These are phyloP conservation scores for Dalbergia cultrata DNA, from an alignment of 306 rosid species.

Conservation along the genomic window DNA sequence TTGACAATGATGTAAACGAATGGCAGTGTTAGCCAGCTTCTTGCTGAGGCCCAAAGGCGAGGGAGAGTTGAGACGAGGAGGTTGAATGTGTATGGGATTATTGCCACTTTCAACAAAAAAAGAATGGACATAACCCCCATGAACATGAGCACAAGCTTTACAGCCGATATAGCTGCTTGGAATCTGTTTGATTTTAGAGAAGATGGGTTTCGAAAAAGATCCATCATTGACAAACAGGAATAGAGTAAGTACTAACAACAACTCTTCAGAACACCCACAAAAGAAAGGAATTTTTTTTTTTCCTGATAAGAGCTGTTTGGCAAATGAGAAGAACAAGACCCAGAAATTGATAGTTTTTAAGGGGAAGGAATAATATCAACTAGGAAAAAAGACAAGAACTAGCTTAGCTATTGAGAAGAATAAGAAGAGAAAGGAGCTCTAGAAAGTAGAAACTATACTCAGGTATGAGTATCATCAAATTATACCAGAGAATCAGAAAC, in stretches of 20 bases:
- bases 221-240: conserved; percentile 43
- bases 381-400: conserved; percentile 33
- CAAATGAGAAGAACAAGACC: conserved; percentile 21
- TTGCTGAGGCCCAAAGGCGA: conserved; percentile 61
- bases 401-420: conserved; percentile 32
- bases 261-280: conserved; percentile 30
- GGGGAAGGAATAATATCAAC: conserved; percentile 12
- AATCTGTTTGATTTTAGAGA: conserved; percentile 52
- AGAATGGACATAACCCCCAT: conserved; percentile 64
- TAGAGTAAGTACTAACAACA: neutral
- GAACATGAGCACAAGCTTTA: conserved; percentile 60
- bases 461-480: neutral
- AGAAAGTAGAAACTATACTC: conserved; percentile 3
- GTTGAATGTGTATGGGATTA: conserved; percentile 63
- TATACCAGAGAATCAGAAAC: conserved; percentile 26
- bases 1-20: conserved; percentile 70
- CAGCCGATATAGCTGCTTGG: conserved; percentile 64
- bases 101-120: conserved; percentile 64
- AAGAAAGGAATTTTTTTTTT: conserved; percentile 2
- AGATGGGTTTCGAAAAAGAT: conserved; percentile 59
- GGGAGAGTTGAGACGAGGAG: conserved; percentile 71
- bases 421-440: conserved; percentile 27
- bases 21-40: conserved; percentile 64
- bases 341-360: neutral
- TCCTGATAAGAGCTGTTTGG: neutral